Conservation (phyloP, 2,329 filamentous ascomycete genomes). For the Tolypocladium endophyticum region DNA sequence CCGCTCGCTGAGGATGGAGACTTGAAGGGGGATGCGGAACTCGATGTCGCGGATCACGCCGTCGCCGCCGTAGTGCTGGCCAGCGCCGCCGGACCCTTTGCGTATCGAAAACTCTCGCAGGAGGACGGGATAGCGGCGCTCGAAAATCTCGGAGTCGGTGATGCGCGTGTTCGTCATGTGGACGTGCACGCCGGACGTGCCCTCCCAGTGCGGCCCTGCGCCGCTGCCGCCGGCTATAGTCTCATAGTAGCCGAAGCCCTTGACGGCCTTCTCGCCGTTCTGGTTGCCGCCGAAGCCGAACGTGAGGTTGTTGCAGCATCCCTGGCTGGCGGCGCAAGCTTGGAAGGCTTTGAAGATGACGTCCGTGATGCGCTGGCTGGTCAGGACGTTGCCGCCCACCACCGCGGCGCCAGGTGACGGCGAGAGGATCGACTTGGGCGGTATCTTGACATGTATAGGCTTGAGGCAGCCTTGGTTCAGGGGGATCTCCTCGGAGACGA, state of each 20-base stretch:
- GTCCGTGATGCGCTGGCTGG: slow-evolving; percentile 70
- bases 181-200: slow-evolving; percentile 66
- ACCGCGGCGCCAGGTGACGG: slow-evolving; percentile 71
- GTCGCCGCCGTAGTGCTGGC: slow-evolving; percentile 60
- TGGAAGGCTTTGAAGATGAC: slow-evolving; percentile 73
- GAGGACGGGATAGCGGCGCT: slow-evolving; percentile 59
- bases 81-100: slow-evolving; percentile 41
- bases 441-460: slow-evolving; percentile 66
- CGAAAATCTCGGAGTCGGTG: slow-evolving; percentile 71
- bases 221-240: slow-evolving; percentile 72
- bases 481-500: slow-evolving; percentile 74
- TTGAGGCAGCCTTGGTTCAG: slow-evolving; percentile 78
- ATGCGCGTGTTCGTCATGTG: slow-evolving; percentile 88
- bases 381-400: slow-evolving; percentile 75
- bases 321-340: slow-evolving; percentile 69
- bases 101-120: slow-evolving; percentile 60
- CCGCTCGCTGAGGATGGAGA: slow-evolving; percentile 68
- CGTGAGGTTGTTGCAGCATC: slow-evolving; percentile 76
- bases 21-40: slow-evolving; percentile 67
- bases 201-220: slow-evolving; percentile 62
- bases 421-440: slow-evolving; percentile 60
- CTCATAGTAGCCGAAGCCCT: slow-evolving; percentile 78
- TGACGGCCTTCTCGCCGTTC: slow-evolving; percentile 28
- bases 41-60: slow-evolving; percentile 73
- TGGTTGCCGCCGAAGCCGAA: slow-evolving; percentile 71